phyloP scores from a whole-genome alignment of 768 basidiomycete species.

The Leucosporidium creatinivorum region DNA sequence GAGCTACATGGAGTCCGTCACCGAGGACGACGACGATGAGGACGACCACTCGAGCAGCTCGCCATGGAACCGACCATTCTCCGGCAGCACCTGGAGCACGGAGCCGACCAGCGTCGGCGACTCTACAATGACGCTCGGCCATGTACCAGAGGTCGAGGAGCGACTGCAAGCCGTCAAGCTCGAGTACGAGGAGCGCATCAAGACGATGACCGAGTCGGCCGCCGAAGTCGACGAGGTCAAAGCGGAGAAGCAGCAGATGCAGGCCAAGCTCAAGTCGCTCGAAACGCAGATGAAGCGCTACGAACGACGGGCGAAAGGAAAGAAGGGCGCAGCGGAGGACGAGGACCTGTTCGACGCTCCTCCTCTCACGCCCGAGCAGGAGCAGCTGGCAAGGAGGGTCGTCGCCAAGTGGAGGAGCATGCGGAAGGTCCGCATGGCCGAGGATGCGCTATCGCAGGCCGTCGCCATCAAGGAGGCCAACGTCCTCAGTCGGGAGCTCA shows the following conservation, averaged over 20 bases:
- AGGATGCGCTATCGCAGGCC: constrained; percentile 73
- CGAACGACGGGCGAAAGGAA: constrained; percentile 10
- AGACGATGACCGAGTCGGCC: constrained; percentile 37
- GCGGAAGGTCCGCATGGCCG: constrained; percentile 85
- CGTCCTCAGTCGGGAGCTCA: constrained; percentile 78
- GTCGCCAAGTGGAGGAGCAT: constrained; percentile 78
- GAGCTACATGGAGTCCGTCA: constrained; percentile 37
- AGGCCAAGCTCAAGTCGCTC: constrained; percentile 28
- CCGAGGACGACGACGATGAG: constrained; percentile 34
- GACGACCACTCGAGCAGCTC: constrained; percentile 9
- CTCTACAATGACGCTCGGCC: constrained; percentile 42
- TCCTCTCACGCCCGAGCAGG: constrained; percentile 15
- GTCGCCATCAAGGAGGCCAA: constrained; percentile 89
- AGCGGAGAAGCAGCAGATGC: constrained; percentile 27
- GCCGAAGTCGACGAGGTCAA: constrained; percentile 44
- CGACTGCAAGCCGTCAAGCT: constrained; percentile 38
- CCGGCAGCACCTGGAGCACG: constrained; percentile 64
- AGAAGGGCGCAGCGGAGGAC: constrained; percentile 7
- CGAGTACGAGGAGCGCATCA: constrained; percentile 25
- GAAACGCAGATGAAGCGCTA: constrained; percentile 11
- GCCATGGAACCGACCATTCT: constrained; percentile 51
- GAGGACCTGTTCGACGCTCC: constrained; percentile 24
- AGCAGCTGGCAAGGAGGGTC: constrained; percentile 43
- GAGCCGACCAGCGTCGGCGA: constrained; percentile 77
- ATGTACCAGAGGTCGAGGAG: constrained; percentile 59